phyloP scores from a whole-genome alignment of 345 rosid species.

The Firmiana major region DNA sequence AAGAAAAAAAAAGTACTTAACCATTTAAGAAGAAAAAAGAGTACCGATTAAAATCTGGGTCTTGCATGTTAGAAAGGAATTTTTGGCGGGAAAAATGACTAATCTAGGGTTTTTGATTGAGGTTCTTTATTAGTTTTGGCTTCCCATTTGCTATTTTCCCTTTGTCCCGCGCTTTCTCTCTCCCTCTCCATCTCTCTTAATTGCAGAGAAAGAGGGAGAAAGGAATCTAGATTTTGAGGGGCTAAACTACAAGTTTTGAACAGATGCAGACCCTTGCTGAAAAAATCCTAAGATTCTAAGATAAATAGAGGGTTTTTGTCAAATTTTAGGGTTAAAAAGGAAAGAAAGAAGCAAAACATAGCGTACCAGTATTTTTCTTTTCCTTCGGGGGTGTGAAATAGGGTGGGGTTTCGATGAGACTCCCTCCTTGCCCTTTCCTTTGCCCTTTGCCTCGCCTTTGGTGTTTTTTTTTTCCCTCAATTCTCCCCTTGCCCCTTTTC shows the following conservation, averaged over 20 bases:
- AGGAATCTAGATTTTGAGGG: background rate
- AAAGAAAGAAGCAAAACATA: background rate
- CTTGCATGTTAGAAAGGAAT: background rate
- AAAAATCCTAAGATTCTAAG: slow-evolving; percentile 5
- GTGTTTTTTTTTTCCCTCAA: background rate
- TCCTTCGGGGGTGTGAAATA: background rate
- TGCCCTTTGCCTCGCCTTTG: background rate
- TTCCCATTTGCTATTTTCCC: background rate
- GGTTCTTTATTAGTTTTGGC: background rate
- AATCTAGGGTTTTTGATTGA: slow-evolving; percentile 38
- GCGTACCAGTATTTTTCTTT: background rate
- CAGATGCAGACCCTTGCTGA: slow-evolving; percentile 28
- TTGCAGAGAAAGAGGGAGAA: slow-evolving; percentile 18
- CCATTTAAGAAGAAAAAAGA: background rate
- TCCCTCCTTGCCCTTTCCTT: slow-evolving; percentile 11
- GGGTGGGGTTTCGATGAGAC: slow-evolving; percentile 7
- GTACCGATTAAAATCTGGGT: slow-evolving; percentile 1
- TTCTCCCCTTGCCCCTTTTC: slow-evolving; percentile 3
- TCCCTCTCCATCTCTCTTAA: background rate
- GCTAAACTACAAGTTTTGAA: slow-evolving; percentile 22
- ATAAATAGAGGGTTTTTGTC: background rate
- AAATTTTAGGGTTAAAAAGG: background rate
- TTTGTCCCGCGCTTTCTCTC: slow-evolving; percentile 20
- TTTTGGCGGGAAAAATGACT: slow-evolving; percentile 37
- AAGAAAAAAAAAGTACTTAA: background rate